Evolutionary conservation across 441 rosid genomes (phyloP).

Genomic region (Erysimum cheiri): DNA sequence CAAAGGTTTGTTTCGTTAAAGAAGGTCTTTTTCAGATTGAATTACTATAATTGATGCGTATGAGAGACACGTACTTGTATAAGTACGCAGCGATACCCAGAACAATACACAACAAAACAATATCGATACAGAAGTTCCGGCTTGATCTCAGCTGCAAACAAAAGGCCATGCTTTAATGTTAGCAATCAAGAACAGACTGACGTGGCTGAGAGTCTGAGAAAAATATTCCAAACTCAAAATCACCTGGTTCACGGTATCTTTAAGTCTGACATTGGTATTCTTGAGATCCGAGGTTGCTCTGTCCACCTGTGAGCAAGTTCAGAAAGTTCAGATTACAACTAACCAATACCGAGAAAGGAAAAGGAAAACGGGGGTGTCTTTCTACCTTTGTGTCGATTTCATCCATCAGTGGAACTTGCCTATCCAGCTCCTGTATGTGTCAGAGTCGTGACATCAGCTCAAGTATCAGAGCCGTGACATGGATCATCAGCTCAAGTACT

Average conservation of each 20-base stretch:
- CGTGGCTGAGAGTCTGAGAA: background rate
- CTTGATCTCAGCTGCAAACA: slow-evolving; percentile 87
- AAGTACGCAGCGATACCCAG: slow-evolving; percentile 93
- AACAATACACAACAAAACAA: slow-evolving; percentile 76
- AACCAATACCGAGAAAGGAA: slow-evolving; percentile 11
- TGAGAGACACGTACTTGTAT: slow-evolving; percentile 74
- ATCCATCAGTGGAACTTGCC: slow-evolving; percentile 97
- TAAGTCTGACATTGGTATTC: slow-evolving; percentile 94
- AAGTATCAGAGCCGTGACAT: slow-evolving; percentile 25
- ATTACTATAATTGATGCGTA: background rate
- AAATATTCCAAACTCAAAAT: slow-evolving; percentile 34
- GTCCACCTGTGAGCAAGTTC: slow-evolving; percentile 69
- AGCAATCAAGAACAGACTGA: slow-evolving; percentile 11
- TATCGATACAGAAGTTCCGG: slow-evolving; percentile 92
- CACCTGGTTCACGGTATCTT: slow-evolving; percentile 94
- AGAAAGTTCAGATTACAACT: slow-evolving; percentile 27
- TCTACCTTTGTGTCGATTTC: slow-evolving; percentile 91
- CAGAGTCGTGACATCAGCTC: slow-evolving; percentile 33
- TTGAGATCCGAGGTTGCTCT: slow-evolving; percentile 89
- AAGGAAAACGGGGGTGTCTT: slow-evolving; percentile 4
- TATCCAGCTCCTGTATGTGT: slow-evolving; percentile 75
- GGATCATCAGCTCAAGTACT: slow-evolving; percentile 35
- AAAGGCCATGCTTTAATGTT: slow-evolving; percentile 15
- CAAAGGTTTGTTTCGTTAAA: slow-evolving; percentile 20
- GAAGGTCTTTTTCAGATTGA: background rate